Evolutionary conservation across 2,329 filamentous ascomycete genomes (phyloP), one percentile per base, ranked within the genome.

Genomic region (Cladophialophora chaetospira): DNA sequence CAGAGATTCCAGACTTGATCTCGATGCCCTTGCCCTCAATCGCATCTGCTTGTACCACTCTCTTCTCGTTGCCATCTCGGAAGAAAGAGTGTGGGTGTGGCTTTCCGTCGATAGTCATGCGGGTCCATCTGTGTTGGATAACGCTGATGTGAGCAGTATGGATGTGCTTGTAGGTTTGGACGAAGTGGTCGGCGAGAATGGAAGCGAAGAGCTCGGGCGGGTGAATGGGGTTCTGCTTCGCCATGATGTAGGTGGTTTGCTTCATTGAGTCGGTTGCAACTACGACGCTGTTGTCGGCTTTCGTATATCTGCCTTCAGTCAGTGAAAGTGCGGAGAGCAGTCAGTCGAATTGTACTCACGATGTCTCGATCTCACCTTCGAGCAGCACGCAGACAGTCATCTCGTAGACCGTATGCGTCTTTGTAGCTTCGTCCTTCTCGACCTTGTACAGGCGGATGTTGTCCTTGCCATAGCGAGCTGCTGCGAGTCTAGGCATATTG

Each of bases 361-460:
- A 89, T 54, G 79, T 84, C 53, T 94, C 89, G 67, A 99, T 97
- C 58, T 91, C 88, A 66, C 94, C 94, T 78, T 97, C 91, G 26
- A 99, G 84, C 49, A 97, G 82, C 62, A 91, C 91, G 77, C 89
- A 89, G 67, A 99, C 89, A 36, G 91, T 97, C 88, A 96, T 95
- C 76, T 99, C 94, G 38, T 88, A 88, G 66, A 97, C 89, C 5
- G 87, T 88, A 75, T 99, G 93, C 19, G 85, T 79, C 55, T 88
- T 88, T 15, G 88, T 88, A 68, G 85, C 79, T 70, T 85, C 79
- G 73, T 97, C 86, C 68, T 85, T 86, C 70, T 95, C 82, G 69
- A 97, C 91, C 77, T 99, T 99, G 85, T 88, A 96, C 68, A 99
- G 85, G 70, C 94, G 92, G 82, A 99, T 88, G 79, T 99, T 97